A percentile compares a stretch with the other conserved stretches of the same genome.
These are phyloP conservation scores for Diospyros kaki DNA, from an alignment of 148 eudicot genomes.

Conservation along the genomic window DNA sequence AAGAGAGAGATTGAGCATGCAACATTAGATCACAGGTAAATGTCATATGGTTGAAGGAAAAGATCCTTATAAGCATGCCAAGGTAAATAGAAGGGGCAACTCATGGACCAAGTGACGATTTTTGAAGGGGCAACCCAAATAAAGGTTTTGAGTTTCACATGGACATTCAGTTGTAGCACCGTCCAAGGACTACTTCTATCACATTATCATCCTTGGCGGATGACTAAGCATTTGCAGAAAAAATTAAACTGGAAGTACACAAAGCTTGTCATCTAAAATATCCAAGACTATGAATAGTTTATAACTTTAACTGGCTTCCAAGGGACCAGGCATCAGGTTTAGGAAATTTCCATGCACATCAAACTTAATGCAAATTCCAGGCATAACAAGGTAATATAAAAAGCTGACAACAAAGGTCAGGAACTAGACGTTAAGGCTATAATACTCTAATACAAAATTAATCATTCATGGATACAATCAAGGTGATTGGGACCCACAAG, in stretches of 20 bases:
- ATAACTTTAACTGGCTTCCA: background rate
- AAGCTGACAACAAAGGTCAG: background rate
- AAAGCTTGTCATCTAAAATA: background rate
- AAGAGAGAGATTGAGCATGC: background rate
- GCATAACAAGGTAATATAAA: slow-evolving; percentile 1
- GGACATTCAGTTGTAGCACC: background rate
- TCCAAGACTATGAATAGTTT: background rate
- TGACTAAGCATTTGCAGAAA: background rate
- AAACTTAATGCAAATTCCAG: background rate
- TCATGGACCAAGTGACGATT: slow-evolving; percentile 4
- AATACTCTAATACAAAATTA: background rate
- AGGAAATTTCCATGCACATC: background rate
- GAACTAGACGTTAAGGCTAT: slow-evolving; percentile 2
- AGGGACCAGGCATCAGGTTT: background rate
- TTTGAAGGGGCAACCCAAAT: background rate
- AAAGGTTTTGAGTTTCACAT: background rate
- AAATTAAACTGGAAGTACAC: background rate
- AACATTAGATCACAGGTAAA: background rate
- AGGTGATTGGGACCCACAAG: too few species aligned
- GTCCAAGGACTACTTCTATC: background rate
- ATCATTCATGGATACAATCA: too few species aligned
- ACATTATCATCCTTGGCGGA: background rate
- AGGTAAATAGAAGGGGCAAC: background rate
- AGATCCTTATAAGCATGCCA: background rate
- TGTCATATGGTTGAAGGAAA: background rate